These are phyloP conservation scores for Zasmidium citrigriseum DNA, from an alignment of 2,329 filamentous ascomycete genomes.

Conservation along the genomic window DNA sequence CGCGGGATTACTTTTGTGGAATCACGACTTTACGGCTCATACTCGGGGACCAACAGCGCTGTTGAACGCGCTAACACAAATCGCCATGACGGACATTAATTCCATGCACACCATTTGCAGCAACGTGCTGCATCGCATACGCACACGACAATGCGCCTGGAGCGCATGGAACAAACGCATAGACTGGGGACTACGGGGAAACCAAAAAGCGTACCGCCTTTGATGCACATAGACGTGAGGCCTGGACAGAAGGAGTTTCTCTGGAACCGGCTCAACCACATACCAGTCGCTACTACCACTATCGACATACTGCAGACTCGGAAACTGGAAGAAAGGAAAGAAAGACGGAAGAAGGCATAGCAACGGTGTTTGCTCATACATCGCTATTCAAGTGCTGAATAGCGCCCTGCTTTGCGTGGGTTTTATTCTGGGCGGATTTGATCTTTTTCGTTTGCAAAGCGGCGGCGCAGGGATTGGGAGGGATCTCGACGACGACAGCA, in stretches of 20 bases:
- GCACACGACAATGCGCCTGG: neutral
- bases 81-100: constrained; percentile 1
- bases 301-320: neutral
- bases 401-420: constrained; percentile 12
- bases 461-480: constrained; percentile 4
- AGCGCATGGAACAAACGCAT: neutral
- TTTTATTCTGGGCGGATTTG: neutral
- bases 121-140: too few relatives aligned
- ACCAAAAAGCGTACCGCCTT: neutral
- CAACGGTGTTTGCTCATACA: constrained; percentile 7
- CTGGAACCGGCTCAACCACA: neutral
- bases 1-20: too few relatives aligned
- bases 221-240: constrained; percentile 1
- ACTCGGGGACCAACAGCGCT: constrained; percentile 2
- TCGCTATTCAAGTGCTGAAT: constrained; percentile 35
- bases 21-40: constrained; percentile 1
- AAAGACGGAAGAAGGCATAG: neutral
- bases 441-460: constrained; percentile 8
- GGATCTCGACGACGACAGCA: neutral
- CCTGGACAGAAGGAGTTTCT: neutral
- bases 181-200: neutral
- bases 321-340: neutral
- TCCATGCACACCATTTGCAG: too few relatives aligned
- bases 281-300: neutral
- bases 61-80: neutral